A percentile compares a stretch with the other conserved stretches of the same genome.
These are phyloP conservation scores for Sphenostylis stenocarpa DNA, from an alignment of 306 rosid species.

Conservation along the genomic window DNA sequence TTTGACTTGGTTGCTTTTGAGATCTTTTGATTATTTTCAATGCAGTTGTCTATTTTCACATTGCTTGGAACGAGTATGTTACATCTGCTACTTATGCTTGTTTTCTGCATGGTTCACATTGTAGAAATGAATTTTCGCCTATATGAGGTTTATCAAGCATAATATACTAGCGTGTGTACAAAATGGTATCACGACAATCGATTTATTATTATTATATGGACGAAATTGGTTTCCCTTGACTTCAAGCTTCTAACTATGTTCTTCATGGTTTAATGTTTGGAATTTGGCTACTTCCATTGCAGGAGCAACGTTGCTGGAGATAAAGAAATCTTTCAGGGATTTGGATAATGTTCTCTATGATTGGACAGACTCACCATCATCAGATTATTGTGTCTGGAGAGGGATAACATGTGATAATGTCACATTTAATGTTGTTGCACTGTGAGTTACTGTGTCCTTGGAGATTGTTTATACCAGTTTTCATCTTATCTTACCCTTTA, in stretches of 20 bases:
- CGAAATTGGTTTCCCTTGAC: neutral
- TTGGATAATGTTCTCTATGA: slow-evolving; percentile 88
- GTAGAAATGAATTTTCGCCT: neutral
- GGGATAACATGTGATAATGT: slow-evolving; percentile 86
- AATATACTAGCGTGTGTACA: neutral
- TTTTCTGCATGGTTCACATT: neutral
- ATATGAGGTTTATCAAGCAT: neutral
- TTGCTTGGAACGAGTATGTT: neutral
- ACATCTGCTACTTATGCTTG: neutral
- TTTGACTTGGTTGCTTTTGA: slow-evolving; percentile 21
- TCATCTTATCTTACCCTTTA: neutral
- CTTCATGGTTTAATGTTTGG: slow-evolving; percentile 5
- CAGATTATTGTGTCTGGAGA: slow-evolving; percentile 94
- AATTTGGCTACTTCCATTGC: slow-evolving; percentile 20
- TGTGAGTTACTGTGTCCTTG: slow-evolving; percentile 56
- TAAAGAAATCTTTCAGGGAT: slow-evolving; percentile 90
- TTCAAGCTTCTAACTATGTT: neutral
- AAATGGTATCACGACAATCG: neutral
- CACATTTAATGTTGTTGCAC: slow-evolving; percentile 78
- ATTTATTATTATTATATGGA: neutral
- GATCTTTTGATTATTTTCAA: neutral
- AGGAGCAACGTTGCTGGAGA: slow-evolving; percentile 82
- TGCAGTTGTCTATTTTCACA: slow-evolving; percentile 1
- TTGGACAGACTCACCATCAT: slow-evolving; percentile 79
- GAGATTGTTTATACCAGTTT: neutral